These are phyloP conservation scores for Mycena belliarum DNA, from an alignment of 768 basidiomycete species.

Conservation along the genomic window DNA sequence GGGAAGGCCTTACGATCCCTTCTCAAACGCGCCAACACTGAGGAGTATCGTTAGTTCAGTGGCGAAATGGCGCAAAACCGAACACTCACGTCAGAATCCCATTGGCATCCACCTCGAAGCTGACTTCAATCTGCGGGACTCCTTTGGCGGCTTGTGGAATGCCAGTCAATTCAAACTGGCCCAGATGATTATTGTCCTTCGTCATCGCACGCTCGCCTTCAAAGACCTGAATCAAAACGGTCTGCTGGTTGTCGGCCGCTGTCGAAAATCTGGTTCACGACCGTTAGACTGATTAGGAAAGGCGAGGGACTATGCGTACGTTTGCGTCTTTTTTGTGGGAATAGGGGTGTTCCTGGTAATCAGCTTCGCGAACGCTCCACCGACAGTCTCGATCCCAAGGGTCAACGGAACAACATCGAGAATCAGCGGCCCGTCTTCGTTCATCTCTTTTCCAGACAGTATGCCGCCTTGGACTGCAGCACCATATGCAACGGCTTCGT, in stretches of 20 bases:
- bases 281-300: not conserved
- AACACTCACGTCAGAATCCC: constrained; percentile 77
- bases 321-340: constrained; percentile 53
- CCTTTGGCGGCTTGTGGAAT: constrained; percentile 88
- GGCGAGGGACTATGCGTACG: constrained; percentile 26
- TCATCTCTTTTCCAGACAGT: constrained; percentile 53
- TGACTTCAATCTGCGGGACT: constrained; percentile 90
- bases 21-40: constrained; percentile 67
- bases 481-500: constrained; percentile 75
- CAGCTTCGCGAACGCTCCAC: constrained; percentile 58
- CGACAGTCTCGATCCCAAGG: constrained; percentile 65
- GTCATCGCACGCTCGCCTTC: constrained; percentile 89
- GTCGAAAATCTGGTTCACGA: constrained; percentile 67
- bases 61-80: constrained; percentile 45
- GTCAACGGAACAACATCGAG: constrained; percentile 60
- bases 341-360: constrained; percentile 51
- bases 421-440: constrained; percentile 44
- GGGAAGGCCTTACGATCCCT: constrained; percentile 53
- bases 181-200: constrained; percentile 88
- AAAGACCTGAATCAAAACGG: constrained; percentile 86
- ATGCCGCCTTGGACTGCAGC: constrained; percentile 72
- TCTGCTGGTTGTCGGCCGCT: constrained; percentile 85
- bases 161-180: constrained; percentile 89
- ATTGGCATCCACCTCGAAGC: constrained; percentile 87
- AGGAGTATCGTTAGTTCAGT: not conserved